phyloP scores from a whole-genome alignment of 2,329 filamentous ascomycete species.

The Venturia aucupariae region DNA sequence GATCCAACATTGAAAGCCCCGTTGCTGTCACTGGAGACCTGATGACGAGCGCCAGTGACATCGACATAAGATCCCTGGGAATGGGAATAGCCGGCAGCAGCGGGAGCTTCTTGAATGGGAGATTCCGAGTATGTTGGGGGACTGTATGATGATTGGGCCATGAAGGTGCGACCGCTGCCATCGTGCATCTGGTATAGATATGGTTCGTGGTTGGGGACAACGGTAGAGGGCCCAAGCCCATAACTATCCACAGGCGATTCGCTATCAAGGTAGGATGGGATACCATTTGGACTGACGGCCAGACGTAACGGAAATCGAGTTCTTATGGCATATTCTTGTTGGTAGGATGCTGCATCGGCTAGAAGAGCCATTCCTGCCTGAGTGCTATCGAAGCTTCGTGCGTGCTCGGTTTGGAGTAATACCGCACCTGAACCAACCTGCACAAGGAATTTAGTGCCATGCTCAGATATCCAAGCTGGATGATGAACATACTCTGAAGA shows the following conservation, averaged over 20 bases:
- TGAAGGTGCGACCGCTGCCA: neutral
- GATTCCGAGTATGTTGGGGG: conserved; percentile 1
- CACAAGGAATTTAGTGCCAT: neutral
- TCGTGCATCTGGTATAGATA: neutral
- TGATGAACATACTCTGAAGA: conserved; percentile 9
- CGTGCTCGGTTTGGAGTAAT: neutral
- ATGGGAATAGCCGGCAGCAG: neutral
- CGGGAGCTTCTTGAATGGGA: neutral
- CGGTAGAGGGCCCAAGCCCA: neutral
- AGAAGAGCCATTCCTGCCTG: neutral
- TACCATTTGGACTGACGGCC: neutral
- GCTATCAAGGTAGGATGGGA: neutral
- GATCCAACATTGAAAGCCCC: neutral
- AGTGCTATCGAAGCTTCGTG: neutral
- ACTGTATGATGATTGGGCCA: neutral
- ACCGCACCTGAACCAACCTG: neutral
- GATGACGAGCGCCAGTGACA: neutral
- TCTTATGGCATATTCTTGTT: conserved; percentile 3
- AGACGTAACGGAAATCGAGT: neutral
- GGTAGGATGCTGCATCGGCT: conserved; percentile 3
- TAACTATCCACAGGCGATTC: conserved; percentile 3
- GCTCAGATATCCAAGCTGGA: neutral
- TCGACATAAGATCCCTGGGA: neutral
- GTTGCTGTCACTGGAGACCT: neutral
- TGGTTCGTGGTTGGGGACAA: neutral